A percentile compares a stretch with the other conserved stretches of the same genome.
Evolutionary conservation across 805 yeast species (phyloP).

Genomic region (Candida takata): DNA sequence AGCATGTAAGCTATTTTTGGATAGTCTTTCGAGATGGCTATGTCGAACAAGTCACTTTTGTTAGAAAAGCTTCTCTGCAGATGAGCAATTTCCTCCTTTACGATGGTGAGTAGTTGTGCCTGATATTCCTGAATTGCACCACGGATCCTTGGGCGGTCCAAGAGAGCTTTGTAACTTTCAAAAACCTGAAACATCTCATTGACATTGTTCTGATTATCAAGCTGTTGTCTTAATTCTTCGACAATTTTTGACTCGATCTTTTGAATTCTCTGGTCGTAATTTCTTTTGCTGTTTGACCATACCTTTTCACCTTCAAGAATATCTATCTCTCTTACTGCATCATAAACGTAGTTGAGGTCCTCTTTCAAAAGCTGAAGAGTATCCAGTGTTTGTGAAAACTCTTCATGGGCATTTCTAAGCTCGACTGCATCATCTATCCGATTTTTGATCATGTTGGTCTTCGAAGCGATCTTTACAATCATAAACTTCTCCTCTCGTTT

Average conservation of each 20-base stretch:
- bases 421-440: constrained; percentile 35
- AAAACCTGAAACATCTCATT: constrained; percentile 47
- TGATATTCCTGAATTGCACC: constrained; percentile 58
- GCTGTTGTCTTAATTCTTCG: constrained; percentile 29
- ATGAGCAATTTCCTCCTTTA: constrained; percentile 38
- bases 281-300: constrained; percentile 37
- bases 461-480: constrained; percentile 51
- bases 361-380: constrained; percentile 11
- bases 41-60: constrained; percentile 30
- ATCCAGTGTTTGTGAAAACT: constrained; percentile 34
- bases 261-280: constrained; percentile 36
- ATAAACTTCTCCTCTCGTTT: constrained; percentile 67
- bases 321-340: constrained; percentile 30
- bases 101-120: constrained; percentile 38
- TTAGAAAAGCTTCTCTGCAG: constrained; percentile 35
- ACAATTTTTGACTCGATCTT: constrained; percentile 42
- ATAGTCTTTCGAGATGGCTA: constrained; percentile 37
- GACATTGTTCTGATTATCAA: constrained; percentile 35
- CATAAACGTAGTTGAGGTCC: constrained; percentile 36
- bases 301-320: constrained; percentile 30
- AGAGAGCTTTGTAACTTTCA: constrained; percentile 39
- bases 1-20: constrained; percentile 42
- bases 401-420: constrained; percentile 49
- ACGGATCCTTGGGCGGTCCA: constrained; percentile 47
- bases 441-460: constrained; percentile 32